Evolutionary conservation across 805 yeast genomes (phyloP), one percentile per base, ranked within the genome.

Genomic region (Vanderwaltozyma polyspora): DNA sequence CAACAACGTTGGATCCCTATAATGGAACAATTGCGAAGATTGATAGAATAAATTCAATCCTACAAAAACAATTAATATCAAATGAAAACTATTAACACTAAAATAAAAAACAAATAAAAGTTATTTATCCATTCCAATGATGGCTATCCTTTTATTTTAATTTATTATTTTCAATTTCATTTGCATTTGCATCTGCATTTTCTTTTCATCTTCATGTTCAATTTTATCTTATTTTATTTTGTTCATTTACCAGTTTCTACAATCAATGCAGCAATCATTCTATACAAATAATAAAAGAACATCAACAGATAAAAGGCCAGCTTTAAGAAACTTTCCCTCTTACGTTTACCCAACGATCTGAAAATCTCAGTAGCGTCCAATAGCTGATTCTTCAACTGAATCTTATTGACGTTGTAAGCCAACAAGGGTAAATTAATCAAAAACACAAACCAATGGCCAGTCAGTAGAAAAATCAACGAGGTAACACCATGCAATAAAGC

Each of bases 311-410:
- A 89, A 74, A 84, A 86, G 9, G 91, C 95, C 49, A 91, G 72
- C 62, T 89, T 89, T 59, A 83, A 63, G 57, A 87, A 86, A 40
- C 85, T 72, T 64, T 87, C 97, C 60, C 80, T 81, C 74, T 91
- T 89, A 67, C 87, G 94, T 55, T 80, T 83, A 49, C 84, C 73
- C 54, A 89, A 72, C 28, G 96, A 87, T 67, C 97, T 76, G 66
- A 91, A 91, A 52, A 89, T 91, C 62, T 89, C 96, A 29, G 98
- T 89, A 39, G 97, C 97, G 60, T 91, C 98, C 59, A 87, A 75
- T 43, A 83, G 66, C 57, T 89, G 87, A 57, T 78, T 76, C 62
- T 84, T 85, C 49, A 73, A 74, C 59, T 78, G 62, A 52, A 84
- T 73, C 60, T 83, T 83, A 67, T 80, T 79, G 39, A 67, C 76